Conservation (phyloP, 306 rosid species). For the Cucumis cinereus region DNA sequence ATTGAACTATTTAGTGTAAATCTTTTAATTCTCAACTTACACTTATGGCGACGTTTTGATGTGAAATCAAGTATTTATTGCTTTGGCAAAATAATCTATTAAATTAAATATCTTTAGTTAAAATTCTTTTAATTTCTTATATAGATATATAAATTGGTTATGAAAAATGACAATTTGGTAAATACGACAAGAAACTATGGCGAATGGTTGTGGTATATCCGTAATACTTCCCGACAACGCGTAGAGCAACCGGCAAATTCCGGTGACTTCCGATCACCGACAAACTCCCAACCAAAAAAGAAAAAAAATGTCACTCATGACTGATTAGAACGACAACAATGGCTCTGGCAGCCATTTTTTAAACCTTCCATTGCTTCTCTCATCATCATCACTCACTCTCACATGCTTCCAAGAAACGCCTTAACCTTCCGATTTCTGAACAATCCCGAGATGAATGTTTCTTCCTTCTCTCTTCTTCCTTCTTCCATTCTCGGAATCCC, state of each 20-base stretch:
- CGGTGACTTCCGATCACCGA: slow-evolving; percentile 16
- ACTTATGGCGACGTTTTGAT: too few species aligned
- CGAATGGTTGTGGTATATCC: neutral
- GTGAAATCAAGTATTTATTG: too few species aligned
- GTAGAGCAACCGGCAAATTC: slow-evolving; percentile 11
- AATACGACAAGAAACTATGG: neutral
- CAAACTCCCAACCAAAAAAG: neutral
- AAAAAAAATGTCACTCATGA: neutral
- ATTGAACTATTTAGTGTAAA: too few species aligned
- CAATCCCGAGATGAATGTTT: neutral
- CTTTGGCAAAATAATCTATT: too few species aligned
- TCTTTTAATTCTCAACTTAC: too few species aligned
- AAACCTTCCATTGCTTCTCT: neutral
- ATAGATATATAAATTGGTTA: too few species aligned
- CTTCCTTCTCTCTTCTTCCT: neutral
- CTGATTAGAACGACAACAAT: neutral
- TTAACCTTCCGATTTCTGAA: neutral
- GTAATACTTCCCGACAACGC: neutral
- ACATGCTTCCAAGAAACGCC: neutral
- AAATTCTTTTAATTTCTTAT: too few species aligned
- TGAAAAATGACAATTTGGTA: slow-evolving; percentile 4
- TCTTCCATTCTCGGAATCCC: neutral
- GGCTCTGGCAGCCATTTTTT: neutral
- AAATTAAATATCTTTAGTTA: too few species aligned
- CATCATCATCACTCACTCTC: slow-evolving; percentile 3